Conservation (phyloP, 192 early-diverging fungal genomes). For the Spinellus fusiger region DNA sequence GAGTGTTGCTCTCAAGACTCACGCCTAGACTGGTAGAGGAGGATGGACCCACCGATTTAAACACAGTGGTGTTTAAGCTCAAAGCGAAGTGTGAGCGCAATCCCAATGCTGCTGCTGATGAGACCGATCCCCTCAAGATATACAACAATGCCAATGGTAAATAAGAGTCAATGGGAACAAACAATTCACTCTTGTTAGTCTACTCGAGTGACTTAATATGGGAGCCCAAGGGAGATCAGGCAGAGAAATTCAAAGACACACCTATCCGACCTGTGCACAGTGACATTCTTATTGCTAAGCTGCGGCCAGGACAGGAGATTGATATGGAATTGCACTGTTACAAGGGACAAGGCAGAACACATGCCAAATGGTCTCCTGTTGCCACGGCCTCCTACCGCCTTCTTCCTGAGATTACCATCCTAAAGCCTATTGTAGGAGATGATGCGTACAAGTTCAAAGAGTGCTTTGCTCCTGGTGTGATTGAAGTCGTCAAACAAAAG, state of each 20-base stretch:
- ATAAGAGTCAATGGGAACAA: background rate
- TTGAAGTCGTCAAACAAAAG: slow-evolving; percentile 65
- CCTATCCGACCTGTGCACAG: slow-evolving; percentile 78
- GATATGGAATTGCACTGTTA: slow-evolving; percentile 79
- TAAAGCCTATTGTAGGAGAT: slow-evolving; percentile 78
- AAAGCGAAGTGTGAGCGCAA: slow-evolving; percentile 66
- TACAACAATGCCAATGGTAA: slow-evolving; percentile 67
- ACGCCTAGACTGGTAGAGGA: slow-evolving; percentile 31
- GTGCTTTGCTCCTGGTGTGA: slow-evolving; percentile 86
- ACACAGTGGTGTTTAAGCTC: slow-evolving; percentile 90
- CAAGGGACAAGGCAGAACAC: slow-evolving; percentile 92
- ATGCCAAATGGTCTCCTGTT: slow-evolving; percentile 97
- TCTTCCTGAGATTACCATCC: slow-evolving; percentile 85
- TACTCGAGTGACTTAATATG: slow-evolving; percentile 73
- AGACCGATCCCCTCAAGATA: slow-evolving; percentile 67
- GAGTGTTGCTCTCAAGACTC: background rate
- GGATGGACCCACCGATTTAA: slow-evolving; percentile 83
- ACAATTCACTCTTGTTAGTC: slow-evolving; percentile 36
- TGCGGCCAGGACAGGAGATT: slow-evolving; percentile 87
- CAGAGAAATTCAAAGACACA: slow-evolving; percentile 52
- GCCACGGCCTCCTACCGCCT: slow-evolving; percentile 93
- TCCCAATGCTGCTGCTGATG: slow-evolving; percentile 48
- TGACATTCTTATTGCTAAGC: slow-evolving; percentile 90
- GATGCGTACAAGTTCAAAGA: slow-evolving; percentile 73
- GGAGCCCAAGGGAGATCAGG: slow-evolving; percentile 92